Evolutionary conservation across 108 stramenopile species (phyloP).

Genomic region (Skeletonema potamos): DNA sequence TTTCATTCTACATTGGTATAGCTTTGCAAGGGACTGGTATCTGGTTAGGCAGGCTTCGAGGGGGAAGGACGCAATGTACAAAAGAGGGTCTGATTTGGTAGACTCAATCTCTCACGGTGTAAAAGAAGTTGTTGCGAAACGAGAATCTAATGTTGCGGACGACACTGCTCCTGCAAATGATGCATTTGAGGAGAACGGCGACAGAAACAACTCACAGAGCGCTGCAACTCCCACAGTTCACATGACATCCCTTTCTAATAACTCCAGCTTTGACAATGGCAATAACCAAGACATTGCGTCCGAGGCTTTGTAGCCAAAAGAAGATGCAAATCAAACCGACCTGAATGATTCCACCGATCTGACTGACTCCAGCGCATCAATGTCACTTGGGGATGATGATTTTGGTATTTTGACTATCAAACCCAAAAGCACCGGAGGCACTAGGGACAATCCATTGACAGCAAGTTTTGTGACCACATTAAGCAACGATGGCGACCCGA

Average conservation of each 20-base stretch:
- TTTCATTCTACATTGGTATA: neutral
- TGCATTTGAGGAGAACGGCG: neutral
- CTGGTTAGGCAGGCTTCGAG: neutral
- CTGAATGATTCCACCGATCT: neutral
- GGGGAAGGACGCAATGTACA: neutral
- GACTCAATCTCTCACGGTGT: neutral
- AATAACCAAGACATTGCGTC: neutral
- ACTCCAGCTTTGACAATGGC: no score
- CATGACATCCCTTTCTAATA: no score
- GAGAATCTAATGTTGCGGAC: neutral
- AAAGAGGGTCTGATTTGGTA: neutral
- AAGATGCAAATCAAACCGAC: neutral
- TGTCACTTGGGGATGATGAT: neutral
- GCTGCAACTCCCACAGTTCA: neutral
- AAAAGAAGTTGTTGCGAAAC: neutral
- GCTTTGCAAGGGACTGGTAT: neutral
- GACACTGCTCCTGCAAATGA: neutral
- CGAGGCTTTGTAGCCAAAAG: neutral
- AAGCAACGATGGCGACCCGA: neutral
- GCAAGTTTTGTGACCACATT: neutral
- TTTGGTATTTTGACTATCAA: neutral
- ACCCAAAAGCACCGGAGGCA: neutral
- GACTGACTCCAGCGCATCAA: neutral
- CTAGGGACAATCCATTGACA: neutral
- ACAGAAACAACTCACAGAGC: neutral